A percentile compares a stretch with the other conserved stretches of the same genome.
phyloP scores from a whole-genome alignment of 208 protist species.

The Crithidia expoeki region DNA sequence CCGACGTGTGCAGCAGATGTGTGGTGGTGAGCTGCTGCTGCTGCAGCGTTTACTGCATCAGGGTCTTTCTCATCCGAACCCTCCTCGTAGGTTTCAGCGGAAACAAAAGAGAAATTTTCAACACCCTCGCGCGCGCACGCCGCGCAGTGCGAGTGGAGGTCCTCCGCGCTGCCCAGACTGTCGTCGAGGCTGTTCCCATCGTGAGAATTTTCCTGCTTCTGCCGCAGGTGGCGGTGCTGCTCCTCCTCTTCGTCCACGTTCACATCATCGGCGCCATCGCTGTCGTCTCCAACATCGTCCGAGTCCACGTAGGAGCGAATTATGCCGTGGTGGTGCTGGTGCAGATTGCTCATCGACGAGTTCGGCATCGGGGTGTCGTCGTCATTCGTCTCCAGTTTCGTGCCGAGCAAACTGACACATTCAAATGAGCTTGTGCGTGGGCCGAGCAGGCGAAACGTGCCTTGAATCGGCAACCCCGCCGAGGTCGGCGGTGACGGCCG shows the following conservation, averaged over 20 bases:
- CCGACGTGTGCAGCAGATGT: background rate
- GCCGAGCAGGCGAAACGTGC: background rate
- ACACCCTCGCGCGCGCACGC: slow-evolving; percentile 1
- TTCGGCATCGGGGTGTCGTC: slow-evolving; percentile 11
- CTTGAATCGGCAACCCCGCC: background rate
- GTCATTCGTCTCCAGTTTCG: slow-evolving; percentile 13
- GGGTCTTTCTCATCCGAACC: background rate
- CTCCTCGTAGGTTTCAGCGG: slow-evolving; percentile 12
- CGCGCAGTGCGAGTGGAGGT: background rate
- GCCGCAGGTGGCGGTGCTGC: background rate
- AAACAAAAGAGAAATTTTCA: slow-evolving; percentile 12
- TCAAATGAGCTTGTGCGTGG: slow-evolving; percentile 20
- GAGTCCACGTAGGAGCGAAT: slow-evolving; percentile 7
- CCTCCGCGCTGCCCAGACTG: background rate
- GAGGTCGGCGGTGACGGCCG: slow-evolving; percentile 3
- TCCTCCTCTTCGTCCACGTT: background rate
- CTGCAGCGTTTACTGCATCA: background rate
- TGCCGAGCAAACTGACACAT: slow-evolving; percentile 25
- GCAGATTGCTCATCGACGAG: background rate
- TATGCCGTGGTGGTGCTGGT: slow-evolving; percentile 2
- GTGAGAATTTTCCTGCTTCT: background rate
- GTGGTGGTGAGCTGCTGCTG: background rate
- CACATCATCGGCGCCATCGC: slow-evolving; percentile 4
- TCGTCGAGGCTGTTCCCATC: background rate
- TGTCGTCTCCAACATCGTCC: slow-evolving; percentile 1